Conservation (phyloP, 352 stramenopile genomes). For the Pythium insidiosum region DNA sequence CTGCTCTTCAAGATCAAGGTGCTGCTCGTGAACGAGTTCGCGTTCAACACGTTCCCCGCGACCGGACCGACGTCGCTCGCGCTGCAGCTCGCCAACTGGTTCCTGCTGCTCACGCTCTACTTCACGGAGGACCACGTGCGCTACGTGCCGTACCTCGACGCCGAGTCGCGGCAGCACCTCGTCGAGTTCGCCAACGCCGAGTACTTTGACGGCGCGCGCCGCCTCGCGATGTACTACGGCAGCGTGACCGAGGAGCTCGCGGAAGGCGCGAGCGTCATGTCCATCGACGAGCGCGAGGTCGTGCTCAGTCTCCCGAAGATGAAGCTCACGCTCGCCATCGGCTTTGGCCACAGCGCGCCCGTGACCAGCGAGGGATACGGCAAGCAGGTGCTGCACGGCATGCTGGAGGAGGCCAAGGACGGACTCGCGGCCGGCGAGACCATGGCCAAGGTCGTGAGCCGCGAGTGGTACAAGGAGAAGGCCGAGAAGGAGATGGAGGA, state of each 20-base stretch:
- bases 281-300: slow-evolving; percentile 79
- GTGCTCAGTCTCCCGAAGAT: slow-evolving; percentile 71
- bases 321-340: slow-evolving; percentile 76
- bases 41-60: slow-evolving; percentile 96
- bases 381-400: slow-evolving; percentile 50
- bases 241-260: slow-evolving; percentile 74
- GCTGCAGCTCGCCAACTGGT: slow-evolving; percentile 89
- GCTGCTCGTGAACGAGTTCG: slow-evolving; percentile 76
- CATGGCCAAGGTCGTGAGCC: too few relatives aligned
- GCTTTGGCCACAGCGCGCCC: slow-evolving; percentile 70
- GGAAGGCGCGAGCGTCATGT: slow-evolving; percentile 43
- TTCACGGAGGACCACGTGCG: slow-evolving; percentile 51
- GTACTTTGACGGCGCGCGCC: slow-evolving; percentile 61
- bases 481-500: slow-evolving; percentile 33
- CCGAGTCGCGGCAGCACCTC: slow-evolving; percentile 56
- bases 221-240: slow-evolving; percentile 77
- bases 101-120: slow-evolving; percentile 75
- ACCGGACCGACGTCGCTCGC: slow-evolving; percentile 86
- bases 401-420: slow-evolving; percentile 61
- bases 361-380: slow-evolving; percentile 71
- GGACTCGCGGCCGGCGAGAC: too few relatives aligned
- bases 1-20: slow-evolving; percentile 80
- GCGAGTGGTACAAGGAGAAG: too few relatives aligned
- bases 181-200: slow-evolving; percentile 72
- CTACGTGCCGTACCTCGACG: slow-evolving; percentile 75